Evolutionary conservation across 805 yeast species (phyloP).

Genomic region (Sugiyamaella valdiviana): DNA sequence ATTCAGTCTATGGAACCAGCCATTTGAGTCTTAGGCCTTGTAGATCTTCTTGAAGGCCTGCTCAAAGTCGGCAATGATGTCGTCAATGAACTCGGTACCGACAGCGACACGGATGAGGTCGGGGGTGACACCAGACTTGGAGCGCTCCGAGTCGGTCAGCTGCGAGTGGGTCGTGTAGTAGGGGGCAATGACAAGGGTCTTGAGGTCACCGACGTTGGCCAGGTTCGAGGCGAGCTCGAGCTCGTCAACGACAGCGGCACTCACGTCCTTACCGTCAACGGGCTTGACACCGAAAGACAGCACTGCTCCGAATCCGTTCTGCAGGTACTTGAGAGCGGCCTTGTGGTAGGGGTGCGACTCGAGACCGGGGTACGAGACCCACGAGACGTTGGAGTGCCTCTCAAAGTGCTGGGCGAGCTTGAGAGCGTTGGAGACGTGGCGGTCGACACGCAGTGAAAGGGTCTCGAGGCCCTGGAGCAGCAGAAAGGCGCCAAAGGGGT

Average conservation of each 20-base stretch:
- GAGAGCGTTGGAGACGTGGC: constrained; percentile 80
- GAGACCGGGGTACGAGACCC: constrained; percentile 93
- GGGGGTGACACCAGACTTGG: constrained; percentile 78
- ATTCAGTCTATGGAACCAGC: no score
- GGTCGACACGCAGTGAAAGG: constrained; percentile 84
- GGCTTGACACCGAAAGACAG: constrained; percentile 83
- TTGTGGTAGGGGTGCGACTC: constrained; percentile 72
- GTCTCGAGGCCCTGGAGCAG: constrained; percentile 92
- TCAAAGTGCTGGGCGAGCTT: constrained; percentile 74
- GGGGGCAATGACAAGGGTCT: constrained; percentile 93
- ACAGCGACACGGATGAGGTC: constrained; percentile 84
- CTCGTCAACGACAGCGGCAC: constrained; percentile 77
- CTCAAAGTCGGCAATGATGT: constrained; percentile 81
- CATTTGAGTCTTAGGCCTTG: constrained; percentile 1
- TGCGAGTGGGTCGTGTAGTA: constrained; percentile 95
- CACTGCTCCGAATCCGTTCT: constrained; percentile 78
- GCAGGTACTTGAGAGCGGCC: constrained; percentile 75
- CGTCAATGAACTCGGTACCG: constrained; percentile 89
- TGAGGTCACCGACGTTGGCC: constrained; percentile 96
- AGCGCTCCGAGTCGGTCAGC: constrained; percentile 71
- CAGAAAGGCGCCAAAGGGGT: constrained; percentile 84
- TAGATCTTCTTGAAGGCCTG: constrained; percentile 70
- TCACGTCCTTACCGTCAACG: constrained; percentile 55
- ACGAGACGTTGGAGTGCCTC: constrained; percentile 57
- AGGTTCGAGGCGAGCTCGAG: constrained; percentile 83